Evolutionary conservation across 2,329 filamentous ascomycete genomes (phyloP).

Genomic region (Arachnomyces sp.): DNA sequence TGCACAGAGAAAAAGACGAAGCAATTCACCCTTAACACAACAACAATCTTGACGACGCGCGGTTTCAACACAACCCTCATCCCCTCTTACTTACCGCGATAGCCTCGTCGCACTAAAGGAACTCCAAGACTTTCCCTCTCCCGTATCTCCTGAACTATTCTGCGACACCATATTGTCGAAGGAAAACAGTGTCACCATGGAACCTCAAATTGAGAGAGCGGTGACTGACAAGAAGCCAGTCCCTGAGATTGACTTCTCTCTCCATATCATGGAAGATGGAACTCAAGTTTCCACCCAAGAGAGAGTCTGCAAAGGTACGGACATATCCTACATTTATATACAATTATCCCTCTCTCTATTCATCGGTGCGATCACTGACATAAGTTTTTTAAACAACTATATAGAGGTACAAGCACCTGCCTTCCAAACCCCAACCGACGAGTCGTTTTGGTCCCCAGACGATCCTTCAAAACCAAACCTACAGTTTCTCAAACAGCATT

Average conservation of each 20-base stretch:
- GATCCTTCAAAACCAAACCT: slow-evolving; percentile 85
- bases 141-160: too few species aligned
- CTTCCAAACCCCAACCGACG: slow-evolving; percentile 83
- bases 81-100: neutral
- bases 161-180: too few species aligned
- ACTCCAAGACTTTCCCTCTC: slow-evolving; percentile 1
- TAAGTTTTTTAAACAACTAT: slow-evolving; percentile 5
- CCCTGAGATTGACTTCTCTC: slow-evolving; percentile 96
- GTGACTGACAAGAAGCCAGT: slow-evolving; percentile 91
- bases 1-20: too few species aligned
- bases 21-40: too few species aligned
- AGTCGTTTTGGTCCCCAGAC: slow-evolving; percentile 86
- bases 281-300: slow-evolving; percentile 91
- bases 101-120: neutral
- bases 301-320: slow-evolving; percentile 94
- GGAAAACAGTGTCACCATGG: slow-evolving; percentile 29
- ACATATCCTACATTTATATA: neutral
- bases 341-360: too few species aligned
- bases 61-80: neutral
- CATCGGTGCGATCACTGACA: neutral
- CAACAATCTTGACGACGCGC: too few species aligned
- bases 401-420: slow-evolving; percentile 95
- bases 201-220: slow-evolving; percentile 63
- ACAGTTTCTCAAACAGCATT: slow-evolving; percentile 92
- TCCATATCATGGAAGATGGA: slow-evolving; percentile 98